These are phyloP conservation scores for Fusarium denticulatum DNA, from an alignment of 2,329 filamentous ascomycete species.

Conservation along the genomic window DNA sequence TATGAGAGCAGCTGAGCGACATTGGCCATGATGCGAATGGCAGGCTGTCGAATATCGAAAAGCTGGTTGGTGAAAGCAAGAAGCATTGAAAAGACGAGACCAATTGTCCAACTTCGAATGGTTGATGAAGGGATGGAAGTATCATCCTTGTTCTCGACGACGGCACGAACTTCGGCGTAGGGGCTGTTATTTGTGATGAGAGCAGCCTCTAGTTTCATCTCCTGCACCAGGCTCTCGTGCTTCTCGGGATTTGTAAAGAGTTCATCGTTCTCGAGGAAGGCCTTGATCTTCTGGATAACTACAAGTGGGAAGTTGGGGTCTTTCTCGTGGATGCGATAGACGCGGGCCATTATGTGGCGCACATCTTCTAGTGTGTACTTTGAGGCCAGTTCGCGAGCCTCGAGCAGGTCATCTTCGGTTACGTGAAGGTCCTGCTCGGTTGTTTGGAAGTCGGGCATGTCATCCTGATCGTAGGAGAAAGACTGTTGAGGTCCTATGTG, in stretches of 20 bases:
- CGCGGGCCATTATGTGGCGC: conserved; percentile 54
- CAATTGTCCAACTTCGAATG: conserved; percentile 64
- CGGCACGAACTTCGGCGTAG: conserved; percentile 66
- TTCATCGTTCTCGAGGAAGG: conserved; percentile 56
- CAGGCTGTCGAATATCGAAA: conserved; percentile 66
- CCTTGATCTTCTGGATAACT: conserved; percentile 53
- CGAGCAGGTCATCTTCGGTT: conserved; percentile 57
- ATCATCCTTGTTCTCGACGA: conserved; percentile 66
- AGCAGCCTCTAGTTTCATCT: conserved; percentile 66
- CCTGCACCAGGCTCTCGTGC: conserved; percentile 58
- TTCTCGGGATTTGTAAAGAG: conserved; percentile 57
- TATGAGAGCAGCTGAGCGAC: conserved; percentile 67
- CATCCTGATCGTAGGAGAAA: conserved; percentile 54
- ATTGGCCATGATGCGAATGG: conserved; percentile 63
- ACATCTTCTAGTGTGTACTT: conserved; percentile 56
- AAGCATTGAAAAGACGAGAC: conserved; percentile 60
- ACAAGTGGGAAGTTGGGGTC: conserved; percentile 55
- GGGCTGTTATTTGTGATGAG: conserved; percentile 66
- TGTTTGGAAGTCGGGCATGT: conserved; percentile 44
- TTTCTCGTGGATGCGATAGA: conserved; percentile 54
- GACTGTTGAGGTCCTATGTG: conserved; percentile 36
- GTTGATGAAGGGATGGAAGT: conserved; percentile 61
- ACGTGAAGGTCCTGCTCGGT: conserved; percentile 56
- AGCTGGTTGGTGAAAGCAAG: conserved; percentile 66
- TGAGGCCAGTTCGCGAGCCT: conserved; percentile 56